A percentile compares a stretch with the other conserved stretches of the same genome.
Conservation (phyloP, 345 rosid genomes). For the Eucalyptus pumila region DNA sequence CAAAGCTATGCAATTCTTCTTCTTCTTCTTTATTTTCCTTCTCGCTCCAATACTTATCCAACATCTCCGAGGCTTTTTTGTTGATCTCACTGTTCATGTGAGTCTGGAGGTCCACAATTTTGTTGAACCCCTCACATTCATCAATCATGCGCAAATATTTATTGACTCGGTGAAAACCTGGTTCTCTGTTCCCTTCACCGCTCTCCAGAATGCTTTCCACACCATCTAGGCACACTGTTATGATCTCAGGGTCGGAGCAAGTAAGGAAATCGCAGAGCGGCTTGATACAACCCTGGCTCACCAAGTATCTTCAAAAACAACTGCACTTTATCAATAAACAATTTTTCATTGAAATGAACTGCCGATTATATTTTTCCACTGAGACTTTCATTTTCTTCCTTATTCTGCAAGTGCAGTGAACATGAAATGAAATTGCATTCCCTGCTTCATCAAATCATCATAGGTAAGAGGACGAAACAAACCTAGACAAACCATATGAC, state of each 20-base stretch:
- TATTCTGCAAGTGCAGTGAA: background rate
- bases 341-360: background rate
- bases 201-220: slow-evolving; percentile 24
- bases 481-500: background rate
- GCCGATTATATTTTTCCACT: background rate
- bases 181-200: slow-evolving; percentile 16
- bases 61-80: slow-evolving; percentile 18
- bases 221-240: slow-evolving; percentile 21
- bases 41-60: slow-evolving; percentile 4
- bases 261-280: slow-evolving; percentile 23
- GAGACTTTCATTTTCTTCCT: background rate
- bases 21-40: background rate
- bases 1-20: background rate
- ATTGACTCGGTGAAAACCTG: slow-evolving; percentile 1
- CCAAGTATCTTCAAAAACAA: slow-evolving; percentile 10
- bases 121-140: slow-evolving; percentile 23
- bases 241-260: slow-evolving; percentile 14
- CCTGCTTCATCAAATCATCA: background rate
- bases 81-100: slow-evolving; percentile 23
- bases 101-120: slow-evolving; percentile 16
- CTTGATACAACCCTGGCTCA: slow-evolving; percentile 27
- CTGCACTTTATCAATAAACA: background rate
- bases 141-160: slow-evolving; percentile 9
- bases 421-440: background rate
- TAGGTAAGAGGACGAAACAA: background rate